Base-by-base conservation (phyloP, 2,329 filamentous ascomycete species). In the Diaporthe caulivora region DNA sequence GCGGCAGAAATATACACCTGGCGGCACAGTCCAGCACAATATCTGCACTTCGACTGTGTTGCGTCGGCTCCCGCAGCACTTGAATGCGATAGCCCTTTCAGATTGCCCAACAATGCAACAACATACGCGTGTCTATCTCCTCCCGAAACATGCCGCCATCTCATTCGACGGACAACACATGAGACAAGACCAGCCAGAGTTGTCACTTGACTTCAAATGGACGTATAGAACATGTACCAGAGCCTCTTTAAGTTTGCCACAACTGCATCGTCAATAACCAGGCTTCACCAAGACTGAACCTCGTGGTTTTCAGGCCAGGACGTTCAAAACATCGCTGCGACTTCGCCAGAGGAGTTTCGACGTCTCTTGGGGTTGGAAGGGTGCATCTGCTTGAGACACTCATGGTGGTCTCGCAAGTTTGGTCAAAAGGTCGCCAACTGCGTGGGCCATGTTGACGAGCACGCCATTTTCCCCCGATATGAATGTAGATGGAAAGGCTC, bases 61-160 rank as follows among this genome's bases (percentile, higher is more conserved):
- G 58, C 42, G 26, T 29, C 58, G 40, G 58, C 26, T 62, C n/a
- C 37, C 40, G 24, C 58, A 62, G 18, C 58, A 47, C 58, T 62
- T 62, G 58, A 42, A 47, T 47, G 42, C 40, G 58, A 62, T 40
- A 26, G 26, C 42, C 37, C 58, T 47, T 26, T 62, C 58, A 62
- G 40, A 24, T 62, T 47, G 58, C 58, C 26, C 58, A 62, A 47
- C 40, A 44, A 21, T 62, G 42, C n/a, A 47, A 21, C 34, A 13
- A 47, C 58, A 44, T 34, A 18, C 54, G n/a, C 31, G 6, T 18
- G 54, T 57, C 54, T 57, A 17, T 57, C 31, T 57, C 31, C 31
- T 13, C 31, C 26, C 54, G 18, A 21, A 8, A 57, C 31, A 34
- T 13, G 17, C 29, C n/a, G 31, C 17, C 31, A 37, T 15, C 54